Base-by-base conservation (phyloP, 1,139 yeast species). In the Geotrichum europaeum region DNA sequence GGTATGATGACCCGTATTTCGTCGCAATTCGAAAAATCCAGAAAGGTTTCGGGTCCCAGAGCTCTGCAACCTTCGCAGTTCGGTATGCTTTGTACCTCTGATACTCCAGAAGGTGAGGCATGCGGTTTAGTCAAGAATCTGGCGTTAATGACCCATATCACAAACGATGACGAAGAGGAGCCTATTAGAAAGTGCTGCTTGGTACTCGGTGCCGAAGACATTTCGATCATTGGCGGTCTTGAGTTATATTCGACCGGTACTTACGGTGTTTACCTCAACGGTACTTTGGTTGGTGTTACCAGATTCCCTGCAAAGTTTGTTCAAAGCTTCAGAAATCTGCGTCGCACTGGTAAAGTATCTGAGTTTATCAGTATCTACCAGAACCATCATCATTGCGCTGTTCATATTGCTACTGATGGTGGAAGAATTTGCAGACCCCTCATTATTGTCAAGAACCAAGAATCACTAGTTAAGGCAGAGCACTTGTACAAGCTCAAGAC, bases 1-100 rank as follows among this genome's bases (percentile, higher is more conserved):
- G 99, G 99, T 69, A 94, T 94, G 99, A 94, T 94, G 99, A 94
- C 99, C 18, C 89, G 99, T 79, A 95, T 94, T 61, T 90, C 97
- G 3, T 92, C 98, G 9, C 99, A 94, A 75, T 94, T 94, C 72
- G 99, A 94, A 75, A 94, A 94, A 73, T 91, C 98, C 2, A 82
- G 99, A 78, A 94, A 94, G 75, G 99, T 94, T 51, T 89, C 97
- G 2, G 99, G 99, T 58, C 99, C 99, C 52, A 88, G 99, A 82
- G 98, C 99, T 24, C 81, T 94, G 67, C 99, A 94, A 74, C 99
- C 99, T 13, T 95, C 99, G 1, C 99, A 94, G 76, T 94, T 94
- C 74, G 99, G 99, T 72, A 94, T 94, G 98, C 80, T 94, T 65
- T 94, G 99, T 81, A 91, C 99, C 7, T 89, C 98, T 0, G 99